Evolutionary conservation across 2,329 filamentous ascomycete genomes (phyloP).

Genomic region (Orbilia quercus): DNA sequence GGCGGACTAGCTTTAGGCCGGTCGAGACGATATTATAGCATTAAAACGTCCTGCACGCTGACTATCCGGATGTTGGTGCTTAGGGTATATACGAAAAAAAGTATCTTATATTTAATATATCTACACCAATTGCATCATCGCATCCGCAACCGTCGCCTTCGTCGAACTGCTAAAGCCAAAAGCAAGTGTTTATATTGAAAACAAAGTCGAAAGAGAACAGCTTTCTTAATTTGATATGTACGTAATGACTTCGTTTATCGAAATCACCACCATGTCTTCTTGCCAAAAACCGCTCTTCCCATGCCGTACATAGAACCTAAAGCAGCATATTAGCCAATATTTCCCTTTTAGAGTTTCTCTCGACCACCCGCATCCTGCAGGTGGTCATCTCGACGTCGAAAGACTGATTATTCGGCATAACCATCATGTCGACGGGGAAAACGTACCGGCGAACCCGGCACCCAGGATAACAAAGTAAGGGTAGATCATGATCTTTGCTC

Average conservation of each 20-base stretch:
- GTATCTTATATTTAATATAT: conserved; percentile 23
- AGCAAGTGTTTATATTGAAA: conserved; percentile 22
- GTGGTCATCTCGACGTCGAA: conserved; percentile 20
- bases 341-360: neutral
- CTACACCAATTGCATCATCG: conserved; percentile 26
- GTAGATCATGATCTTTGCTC: conserved; percentile 58
- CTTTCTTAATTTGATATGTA: conserved; percentile 23
- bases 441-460: conserved; percentile 56
- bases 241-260: conserved; percentile 10
- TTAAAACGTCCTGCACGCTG: too few species aligned
- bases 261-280: conserved; percentile 54
- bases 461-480: conserved; percentile 59
- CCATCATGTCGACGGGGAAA: conserved; percentile 3
- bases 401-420: conserved; percentile 5
- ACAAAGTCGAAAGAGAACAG: conserved; percentile 26
- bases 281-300: conserved; percentile 53
- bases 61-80: too few species aligned
- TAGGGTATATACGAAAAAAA: neutral
- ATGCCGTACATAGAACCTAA: conserved; percentile 58
- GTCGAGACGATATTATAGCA: too few species aligned
- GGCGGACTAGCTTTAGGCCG: too few species aligned
- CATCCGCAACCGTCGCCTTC: conserved; percentile 9
- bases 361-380: conserved; percentile 2
- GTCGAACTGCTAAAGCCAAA: conserved; percentile 5
- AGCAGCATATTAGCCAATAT: conserved; percentile 12